Base-by-base conservation (phyloP, 2,329 filamentous ascomycete species). In the Nemania sp. region DNA sequence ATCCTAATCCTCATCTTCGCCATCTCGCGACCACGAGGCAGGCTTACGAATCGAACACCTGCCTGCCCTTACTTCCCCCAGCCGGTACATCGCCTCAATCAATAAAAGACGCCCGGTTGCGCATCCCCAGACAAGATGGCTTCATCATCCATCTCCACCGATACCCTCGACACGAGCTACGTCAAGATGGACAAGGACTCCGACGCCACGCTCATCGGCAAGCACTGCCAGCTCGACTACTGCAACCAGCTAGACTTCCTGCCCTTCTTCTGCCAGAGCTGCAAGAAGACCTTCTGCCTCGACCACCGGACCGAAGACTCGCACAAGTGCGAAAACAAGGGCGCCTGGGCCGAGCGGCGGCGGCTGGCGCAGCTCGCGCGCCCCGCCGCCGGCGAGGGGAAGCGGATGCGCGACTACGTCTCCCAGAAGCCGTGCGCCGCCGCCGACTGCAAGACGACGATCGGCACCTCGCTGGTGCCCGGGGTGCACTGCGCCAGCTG, bases 191-290 rank as follows among this genome's bases (percentile, higher is more conserved):
- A 91, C 76, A 87, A 89, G 76, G 86, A 81, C 67, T 78, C 86
- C 78, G 94, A 98, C 81, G 91, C 94, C 55, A 91, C 93, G 75
- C 88, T 94, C 26, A 91, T 98, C 74, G 96, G 96, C 80, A 89
- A 89, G 70, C 94, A 98, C 84, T 99, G 96, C 87, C 90, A 98
- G 80, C 91, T 92, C 81, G 85, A 91, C 72, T 97, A 93, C 85
- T 99, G 96, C 85, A 92, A 94, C 79, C 92, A 96, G 78, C 92
- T 98, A 68, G 96, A 98, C 82, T 98, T 99, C 80, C 89, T 99
- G 4, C 96, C 96, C 3, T 98, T 98, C 81, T 87, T 90, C 77
- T 99, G 96, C 83, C 93, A 97, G 79, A 96, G 92, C 73, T 99
- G 96, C 82, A 87, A 80, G 71, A 87, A 88, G 66, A 95, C 92